Base-by-base conservation (phyloP, 805 yeast species). In the Yarrowia divulgata region DNA sequence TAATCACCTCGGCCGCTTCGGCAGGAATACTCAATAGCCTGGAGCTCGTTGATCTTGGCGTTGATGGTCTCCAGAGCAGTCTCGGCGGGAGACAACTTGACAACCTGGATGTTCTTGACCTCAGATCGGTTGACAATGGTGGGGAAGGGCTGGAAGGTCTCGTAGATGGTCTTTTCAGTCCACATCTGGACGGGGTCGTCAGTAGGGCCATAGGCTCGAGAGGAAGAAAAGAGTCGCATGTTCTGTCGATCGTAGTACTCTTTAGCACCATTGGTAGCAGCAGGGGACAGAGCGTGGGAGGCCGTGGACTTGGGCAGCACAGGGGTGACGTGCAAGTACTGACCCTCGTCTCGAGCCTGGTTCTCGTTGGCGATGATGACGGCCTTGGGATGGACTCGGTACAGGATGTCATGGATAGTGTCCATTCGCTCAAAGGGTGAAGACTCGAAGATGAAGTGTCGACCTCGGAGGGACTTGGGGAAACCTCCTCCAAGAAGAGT, bases 101-200 rank as follows among this genome's bases (percentile, higher is more conserved):
- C 82, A 7, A 82, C 81, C 9, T 76, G 78, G 10, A 84, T 80
- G 3, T 75, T 70, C 71, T 83, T 84, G 72, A 92, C 85, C 75
- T 90, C 95, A 73, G 93, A 86, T 78, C 97, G 83, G 76, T 91
- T 90, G 90, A 91, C 90, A 77, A 92, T 83, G 0, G 97, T 89
- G 34, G 97, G 97, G 87, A 92, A 92, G 8, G 91, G 84, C 68
- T 89, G 84, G 60, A 77, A 81, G 0, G 97, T 90, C 72, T 87
- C 91, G 80, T 87, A 92, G 0, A 90, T 88, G 9, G 90, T 85
- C 78, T 92, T 97, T 75, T 92, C 97, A 19, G 93, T 91, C 97
- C 97, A 92, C 73, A 92, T 80, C 74, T 91, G 92, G 68, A 86
- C 83, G 9, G 90, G 88, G 12, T 89, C 84, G 0, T 87, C 85